Evolutionary conservation across 2,329 filamentous ascomycete genomes (phyloP).

Genomic region (Claviceps paspali): DNA sequence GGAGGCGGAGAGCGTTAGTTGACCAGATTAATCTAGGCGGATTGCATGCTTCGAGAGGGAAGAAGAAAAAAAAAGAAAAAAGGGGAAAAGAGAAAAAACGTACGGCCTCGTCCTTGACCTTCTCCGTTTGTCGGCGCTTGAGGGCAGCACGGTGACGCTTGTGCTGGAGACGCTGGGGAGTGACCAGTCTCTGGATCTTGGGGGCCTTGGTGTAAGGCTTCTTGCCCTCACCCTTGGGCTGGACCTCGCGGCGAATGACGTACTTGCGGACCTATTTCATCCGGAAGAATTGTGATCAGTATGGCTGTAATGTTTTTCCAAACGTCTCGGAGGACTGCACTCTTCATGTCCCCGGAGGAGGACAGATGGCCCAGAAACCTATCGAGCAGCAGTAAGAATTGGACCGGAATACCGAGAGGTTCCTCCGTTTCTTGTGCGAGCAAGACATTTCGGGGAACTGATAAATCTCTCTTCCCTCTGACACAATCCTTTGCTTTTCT

Average conservation of each 20-base stretch:
- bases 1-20: constrained; percentile 18
- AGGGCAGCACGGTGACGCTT: constrained; percentile 96
- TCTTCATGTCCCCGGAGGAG: constrained; percentile 10
- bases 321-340: background rate
- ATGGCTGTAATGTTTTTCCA: constrained; percentile 6
- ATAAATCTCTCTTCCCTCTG: background rate
- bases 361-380: background rate
- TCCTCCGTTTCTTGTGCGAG: background rate
- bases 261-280: constrained; percentile 82
- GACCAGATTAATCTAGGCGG: too few species aligned
- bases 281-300: constrained; percentile 21
- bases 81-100: too few species aligned
- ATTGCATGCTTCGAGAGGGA: too few species aligned
- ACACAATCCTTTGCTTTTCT: background rate
- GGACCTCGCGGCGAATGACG: constrained; percentile 96
- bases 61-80: too few species aligned
- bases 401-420: background rate
- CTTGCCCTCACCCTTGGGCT: constrained; percentile 95
- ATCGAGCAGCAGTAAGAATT: background rate
- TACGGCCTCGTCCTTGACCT: constrained; percentile 98
- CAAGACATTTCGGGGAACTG: background rate
- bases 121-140: constrained; percentile 95
- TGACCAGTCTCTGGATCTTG: constrained; percentile 99
- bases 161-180: constrained; percentile 98
- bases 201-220: constrained; percentile 99